These are phyloP conservation scores for Colletotrichum cereale DNA, from an alignment of 2,329 filamentous ascomycete genomes.

Conservation along the genomic window DNA sequence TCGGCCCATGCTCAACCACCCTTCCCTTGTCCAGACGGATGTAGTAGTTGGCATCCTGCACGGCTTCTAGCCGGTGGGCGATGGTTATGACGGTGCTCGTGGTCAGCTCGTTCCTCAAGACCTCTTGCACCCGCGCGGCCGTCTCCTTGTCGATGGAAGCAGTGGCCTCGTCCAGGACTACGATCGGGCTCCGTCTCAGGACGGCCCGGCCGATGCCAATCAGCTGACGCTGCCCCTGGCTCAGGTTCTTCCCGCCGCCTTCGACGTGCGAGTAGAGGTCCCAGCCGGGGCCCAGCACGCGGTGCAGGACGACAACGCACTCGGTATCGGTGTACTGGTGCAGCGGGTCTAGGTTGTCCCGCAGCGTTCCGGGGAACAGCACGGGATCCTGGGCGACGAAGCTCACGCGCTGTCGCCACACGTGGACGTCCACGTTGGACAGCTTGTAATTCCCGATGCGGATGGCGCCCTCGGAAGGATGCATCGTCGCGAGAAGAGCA, in stretches of 20 bases:
- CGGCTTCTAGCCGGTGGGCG: constrained; percentile 74
- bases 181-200: constrained; percentile 69
- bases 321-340: constrained; percentile 66
- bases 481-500: constrained; percentile 68
- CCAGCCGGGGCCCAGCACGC: constrained; percentile 68
- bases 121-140: constrained; percentile 68
- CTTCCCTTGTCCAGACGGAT: constrained; percentile 65
- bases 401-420: constrained; percentile 68
- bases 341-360: constrained; percentile 78
- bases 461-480: constrained; percentile 63
- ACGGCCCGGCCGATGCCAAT: constrained; percentile 72
- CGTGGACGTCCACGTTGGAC: constrained; percentile 64
- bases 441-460: constrained; percentile 68
- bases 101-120: constrained; percentile 66
- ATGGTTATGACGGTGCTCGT: constrained; percentile 74
- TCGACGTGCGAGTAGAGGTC: constrained; percentile 65
- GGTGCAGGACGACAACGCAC: constrained; percentile 65
- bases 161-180: constrained; percentile 75
- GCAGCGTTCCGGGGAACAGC: constrained; percentile 69
- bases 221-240: constrained; percentile 73
- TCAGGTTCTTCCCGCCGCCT: constrained; percentile 71
- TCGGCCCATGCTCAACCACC: constrained; percentile 63
- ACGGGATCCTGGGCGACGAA: constrained; percentile 75
- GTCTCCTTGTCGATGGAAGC: constrained; percentile 72
- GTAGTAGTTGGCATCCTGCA: constrained; percentile 68